Percentiles rank a stretch among this genome's conserved stretches.
Evolutionary conservation across 208 protist species (phyloP).

Genomic region (Leishmania tropica): DNA sequence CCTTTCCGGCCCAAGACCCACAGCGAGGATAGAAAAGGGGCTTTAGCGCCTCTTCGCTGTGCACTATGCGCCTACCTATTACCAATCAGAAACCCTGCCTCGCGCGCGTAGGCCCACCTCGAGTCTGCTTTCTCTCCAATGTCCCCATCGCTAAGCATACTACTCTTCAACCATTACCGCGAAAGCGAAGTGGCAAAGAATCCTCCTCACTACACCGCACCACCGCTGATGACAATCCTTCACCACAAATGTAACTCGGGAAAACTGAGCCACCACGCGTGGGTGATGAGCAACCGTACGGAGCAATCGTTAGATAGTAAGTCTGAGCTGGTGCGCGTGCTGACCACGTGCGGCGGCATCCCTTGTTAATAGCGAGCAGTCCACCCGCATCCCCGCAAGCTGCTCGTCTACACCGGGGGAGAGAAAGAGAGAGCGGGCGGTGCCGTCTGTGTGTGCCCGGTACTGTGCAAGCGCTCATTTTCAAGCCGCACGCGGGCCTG

Average conservation of each 20-base stretch:
- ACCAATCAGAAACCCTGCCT: no score
- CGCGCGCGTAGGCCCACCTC: no score
- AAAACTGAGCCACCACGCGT: constrained; percentile 42
- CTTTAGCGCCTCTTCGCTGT: no score
- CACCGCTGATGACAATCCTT: constrained; percentile 25
- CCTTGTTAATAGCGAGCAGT: constrained; percentile 37
- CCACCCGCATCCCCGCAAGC: constrained; percentile 41
- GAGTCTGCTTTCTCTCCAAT: no score
- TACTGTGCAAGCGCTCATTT: constrained; percentile 28
- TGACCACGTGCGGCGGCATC: constrained; percentile 15
- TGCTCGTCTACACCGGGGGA: constrained; percentile 49
- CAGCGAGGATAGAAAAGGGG: no score
- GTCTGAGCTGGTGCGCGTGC: constrained; percentile 70
- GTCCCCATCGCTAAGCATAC: no score
- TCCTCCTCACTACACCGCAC: no score
- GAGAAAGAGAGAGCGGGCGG: constrained; percentile 12
- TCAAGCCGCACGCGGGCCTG: constrained; percentile 29
- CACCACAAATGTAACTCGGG: constrained; percentile 59
- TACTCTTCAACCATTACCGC: no score
- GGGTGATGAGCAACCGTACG: constrained; percentile 59
- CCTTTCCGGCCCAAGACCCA: no score
- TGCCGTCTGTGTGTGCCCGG: constrained; percentile 2
- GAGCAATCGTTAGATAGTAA: constrained; percentile 77
- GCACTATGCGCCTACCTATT: no score
- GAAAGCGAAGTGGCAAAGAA: no score